Evolutionary conservation across 1,284 basidiomycete species (phyloP).

Genomic region (Phenoliferia sp.): DNA sequence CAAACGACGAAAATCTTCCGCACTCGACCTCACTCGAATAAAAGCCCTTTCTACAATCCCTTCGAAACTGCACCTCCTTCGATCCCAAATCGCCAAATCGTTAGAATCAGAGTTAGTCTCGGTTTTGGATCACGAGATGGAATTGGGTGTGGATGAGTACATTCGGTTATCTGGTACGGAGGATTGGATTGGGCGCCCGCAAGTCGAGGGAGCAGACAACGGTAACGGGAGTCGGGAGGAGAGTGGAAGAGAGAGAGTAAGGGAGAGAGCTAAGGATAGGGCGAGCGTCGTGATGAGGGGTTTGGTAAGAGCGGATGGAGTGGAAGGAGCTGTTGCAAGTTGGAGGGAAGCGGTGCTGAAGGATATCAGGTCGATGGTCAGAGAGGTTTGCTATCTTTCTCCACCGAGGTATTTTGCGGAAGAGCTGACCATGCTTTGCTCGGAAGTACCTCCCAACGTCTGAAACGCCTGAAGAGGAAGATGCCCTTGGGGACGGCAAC

Average conservation of each 20-base stretch:
- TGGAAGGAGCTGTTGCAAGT: constrained; percentile 62
- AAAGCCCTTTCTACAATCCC: constrained; percentile 27
- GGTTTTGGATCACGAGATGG: constrained; percentile 63
- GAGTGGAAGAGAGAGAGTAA: background rate
- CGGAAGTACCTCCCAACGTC: constrained; percentile 20
- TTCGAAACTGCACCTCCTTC: constrained; percentile 22
- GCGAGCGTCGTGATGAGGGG: constrained; percentile 64
- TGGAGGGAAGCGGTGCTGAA: constrained; percentile 73
- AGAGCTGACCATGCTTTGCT: background rate
- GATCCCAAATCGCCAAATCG: constrained; percentile 61
- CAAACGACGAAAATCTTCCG: background rate
- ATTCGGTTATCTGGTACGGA: background rate
- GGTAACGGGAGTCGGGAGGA: no score
- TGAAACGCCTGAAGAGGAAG: constrained; percentile 24
- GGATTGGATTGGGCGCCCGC: background rate
- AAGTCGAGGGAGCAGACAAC: no score
- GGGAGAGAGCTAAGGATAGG: constrained; percentile 38
- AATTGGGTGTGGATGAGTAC: constrained; percentile 32
- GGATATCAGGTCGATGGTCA: constrained; percentile 61
- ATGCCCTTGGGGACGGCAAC: no score
- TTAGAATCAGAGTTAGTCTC: constrained; percentile 72
- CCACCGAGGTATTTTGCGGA: no score
- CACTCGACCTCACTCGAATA: constrained; percentile 29
- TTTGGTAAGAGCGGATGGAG: constrained; percentile 65
- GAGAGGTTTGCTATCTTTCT: constrained; percentile 38